Percentiles rank a stretch among this genome's conserved stretches.
Conservation (phyloP, 2,329 filamentous ascomycete genomes). For the Shiraia bambusicola region DNA sequence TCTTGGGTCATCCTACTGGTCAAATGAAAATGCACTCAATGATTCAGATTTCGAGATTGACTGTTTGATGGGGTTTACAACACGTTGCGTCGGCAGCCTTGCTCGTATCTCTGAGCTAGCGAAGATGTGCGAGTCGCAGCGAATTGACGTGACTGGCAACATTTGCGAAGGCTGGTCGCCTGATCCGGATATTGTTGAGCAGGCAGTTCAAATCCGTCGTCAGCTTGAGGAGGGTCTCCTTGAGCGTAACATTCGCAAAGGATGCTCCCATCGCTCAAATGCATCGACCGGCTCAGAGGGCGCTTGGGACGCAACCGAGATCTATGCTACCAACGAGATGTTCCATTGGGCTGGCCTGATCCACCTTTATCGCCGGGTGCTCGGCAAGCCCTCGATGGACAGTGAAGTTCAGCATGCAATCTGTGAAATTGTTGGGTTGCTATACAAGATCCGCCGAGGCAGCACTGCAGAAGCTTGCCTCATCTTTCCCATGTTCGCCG, state of each 20-base stretch:
- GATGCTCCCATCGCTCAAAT: constrained; percentile 47
- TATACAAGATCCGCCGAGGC: constrained; percentile 64
- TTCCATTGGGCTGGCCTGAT: constrained; percentile 79
- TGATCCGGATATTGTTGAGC: constrained; percentile 53
- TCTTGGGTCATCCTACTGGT: constrained; percentile 46
- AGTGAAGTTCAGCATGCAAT: constrained; percentile 65
- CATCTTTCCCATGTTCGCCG: constrained; percentile 80
- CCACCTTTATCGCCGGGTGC: constrained; percentile 72
- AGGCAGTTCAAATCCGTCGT: constrained; percentile 61
- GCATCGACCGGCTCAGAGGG: constrained; percentile 40
- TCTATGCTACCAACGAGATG: constrained; percentile 71
- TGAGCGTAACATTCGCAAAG: constrained; percentile 40
- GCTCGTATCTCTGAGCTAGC: constrained; percentile 72
- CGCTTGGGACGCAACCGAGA: constrained; percentile 62
- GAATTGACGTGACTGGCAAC: constrained; percentile 58
- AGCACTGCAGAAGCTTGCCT: constrained; percentile 73
- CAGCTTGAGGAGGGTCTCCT: constrained; percentile 61
- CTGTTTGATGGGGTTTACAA: constrained; percentile 79
- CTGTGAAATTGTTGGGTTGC: constrained; percentile 61
- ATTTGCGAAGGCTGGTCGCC: constrained; percentile 61
- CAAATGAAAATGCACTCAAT: constrained; percentile 49
- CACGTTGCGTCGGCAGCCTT: constrained; percentile 68
- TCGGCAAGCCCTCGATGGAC: constrained; percentile 61
- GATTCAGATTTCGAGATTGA: constrained; percentile 71
- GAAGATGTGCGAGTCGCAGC: constrained; percentile 65